phyloP scores from a whole-genome alignment of 164 flowering plant genomes.

The Litsea cubeba region DNA sequence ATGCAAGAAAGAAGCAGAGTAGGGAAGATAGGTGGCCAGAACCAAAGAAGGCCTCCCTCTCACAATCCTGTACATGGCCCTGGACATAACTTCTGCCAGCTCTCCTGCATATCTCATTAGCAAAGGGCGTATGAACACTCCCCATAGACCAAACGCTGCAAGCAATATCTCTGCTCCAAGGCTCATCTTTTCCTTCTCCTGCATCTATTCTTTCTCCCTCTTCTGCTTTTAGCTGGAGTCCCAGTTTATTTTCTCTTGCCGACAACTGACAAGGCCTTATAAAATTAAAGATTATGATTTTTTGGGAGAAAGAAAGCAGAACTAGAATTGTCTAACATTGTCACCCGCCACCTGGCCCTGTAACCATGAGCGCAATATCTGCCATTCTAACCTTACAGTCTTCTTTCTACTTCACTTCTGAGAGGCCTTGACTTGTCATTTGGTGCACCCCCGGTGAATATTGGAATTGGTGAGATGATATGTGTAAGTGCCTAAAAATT shows the following conservation, averaged over 20 bases:
- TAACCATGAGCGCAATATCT: neutral
- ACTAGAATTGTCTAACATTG: no score
- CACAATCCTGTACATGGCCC: slow-evolving; percentile 7
- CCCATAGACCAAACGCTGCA: slow-evolving; percentile 31
- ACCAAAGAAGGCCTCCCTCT: slow-evolving; percentile 16
- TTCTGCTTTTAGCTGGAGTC: no score
- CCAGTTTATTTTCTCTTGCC: neutral
- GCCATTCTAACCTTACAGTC: slow-evolving; percentile 12
- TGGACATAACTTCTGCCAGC: slow-evolving; percentile 24
- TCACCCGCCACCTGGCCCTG: no score
- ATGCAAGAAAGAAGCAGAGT: slow-evolving; percentile 14
- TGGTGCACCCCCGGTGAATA: neutral
- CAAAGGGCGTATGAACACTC: slow-evolving; percentile 22
- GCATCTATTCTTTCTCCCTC: slow-evolving; percentile 4
- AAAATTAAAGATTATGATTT: neutral
- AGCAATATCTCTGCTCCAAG: slow-evolving; percentile 22
- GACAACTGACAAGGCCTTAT: neutral
- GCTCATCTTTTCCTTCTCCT: slow-evolving; percentile 15
- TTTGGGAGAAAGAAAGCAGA: neutral
- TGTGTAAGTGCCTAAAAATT: no score
- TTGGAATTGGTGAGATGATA: no score
- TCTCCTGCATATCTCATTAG: slow-evolving; percentile 26
- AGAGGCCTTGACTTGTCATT: neutral
- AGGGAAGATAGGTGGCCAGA: slow-evolving; percentile 21
- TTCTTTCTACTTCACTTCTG: no score